A percentile compares a stretch with the other conserved stretches of the same genome.
Conservation (phyloP, 192 early-diverging fungal genomes). For the Coemansia asiatica region DNA sequence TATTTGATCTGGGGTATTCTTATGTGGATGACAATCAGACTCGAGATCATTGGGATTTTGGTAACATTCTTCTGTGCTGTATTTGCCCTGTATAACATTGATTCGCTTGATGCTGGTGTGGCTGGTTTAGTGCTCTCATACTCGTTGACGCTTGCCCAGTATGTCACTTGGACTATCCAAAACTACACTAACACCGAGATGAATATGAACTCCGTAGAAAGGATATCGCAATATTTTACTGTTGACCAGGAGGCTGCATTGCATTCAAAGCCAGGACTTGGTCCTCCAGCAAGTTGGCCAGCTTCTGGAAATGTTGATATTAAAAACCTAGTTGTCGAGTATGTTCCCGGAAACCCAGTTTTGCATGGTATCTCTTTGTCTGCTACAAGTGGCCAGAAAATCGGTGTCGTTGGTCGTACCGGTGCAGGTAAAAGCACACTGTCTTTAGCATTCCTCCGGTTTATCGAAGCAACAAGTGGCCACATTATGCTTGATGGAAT, state of each 20-base stretch:
- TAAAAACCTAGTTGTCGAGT: conserved; percentile 68
- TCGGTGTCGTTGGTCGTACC: conserved; percentile 88
- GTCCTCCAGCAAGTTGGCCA: not conserved
- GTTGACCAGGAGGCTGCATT: conserved; percentile 76
- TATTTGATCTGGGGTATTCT: conserved; percentile 82
- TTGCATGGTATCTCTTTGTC: conserved; percentile 72
- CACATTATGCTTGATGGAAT: conserved; percentile 70
- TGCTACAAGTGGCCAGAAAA: conserved; percentile 70
- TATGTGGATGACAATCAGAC: conserved; percentile 75
- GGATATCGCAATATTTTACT: conserved; percentile 74
- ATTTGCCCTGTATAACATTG: conserved; percentile 56
- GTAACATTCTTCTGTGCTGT: conserved; percentile 71
- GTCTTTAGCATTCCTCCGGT: conserved; percentile 70
- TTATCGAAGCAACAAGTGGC: conserved; percentile 68
- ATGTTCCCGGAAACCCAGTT: conserved; percentile 73
- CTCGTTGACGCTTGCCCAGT: conserved; percentile 75
- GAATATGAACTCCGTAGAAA: conserved; percentile 82
- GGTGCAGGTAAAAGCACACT: conserved; percentile 79
- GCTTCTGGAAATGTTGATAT: conserved; percentile 55
- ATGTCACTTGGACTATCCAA: conserved; percentile 79
- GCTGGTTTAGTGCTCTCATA: conserved; percentile 83
- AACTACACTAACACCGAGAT: conserved; percentile 78
- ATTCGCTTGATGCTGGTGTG: conserved; percentile 73
- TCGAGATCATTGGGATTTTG: conserved; percentile 70
- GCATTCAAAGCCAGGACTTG: not conserved